Conservation (phyloP, 225 moss, liverwort and hornwort species). For the Polytrichum commune region DNA sequence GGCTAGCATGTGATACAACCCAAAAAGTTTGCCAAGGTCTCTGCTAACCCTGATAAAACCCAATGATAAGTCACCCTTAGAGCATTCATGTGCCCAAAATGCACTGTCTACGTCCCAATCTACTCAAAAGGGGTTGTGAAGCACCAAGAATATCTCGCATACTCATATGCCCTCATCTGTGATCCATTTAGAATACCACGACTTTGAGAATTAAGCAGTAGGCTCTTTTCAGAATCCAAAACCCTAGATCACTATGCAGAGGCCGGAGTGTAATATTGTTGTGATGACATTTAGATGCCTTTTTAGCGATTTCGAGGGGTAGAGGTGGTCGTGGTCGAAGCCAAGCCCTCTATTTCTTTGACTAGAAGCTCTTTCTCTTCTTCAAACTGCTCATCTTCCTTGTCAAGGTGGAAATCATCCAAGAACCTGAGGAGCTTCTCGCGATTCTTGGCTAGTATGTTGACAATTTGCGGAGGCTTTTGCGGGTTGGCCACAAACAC, state of each 20-base stretch:
- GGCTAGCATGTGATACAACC: too few relatives aligned
- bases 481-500: conserved; percentile 98
- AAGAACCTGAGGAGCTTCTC: conserved; percentile 79
- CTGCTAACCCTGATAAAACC: too few relatives aligned
- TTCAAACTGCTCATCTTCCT: conserved; percentile 99
- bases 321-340: conserved; percentile 28
- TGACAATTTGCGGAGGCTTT: conserved; percentile 89
- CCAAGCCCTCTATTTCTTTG: conserved; percentile 84
- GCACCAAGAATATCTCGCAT: too few relatives aligned
- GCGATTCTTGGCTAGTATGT: conserved; percentile 87
- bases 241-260: neutral
- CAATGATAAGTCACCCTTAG: too few relatives aligned
- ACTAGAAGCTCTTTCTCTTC: conserved; percentile 97
- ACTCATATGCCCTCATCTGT: too few relatives aligned
- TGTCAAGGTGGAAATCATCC: conserved; percentile 90
- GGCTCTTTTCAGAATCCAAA: neutral
- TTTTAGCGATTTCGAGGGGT: neutral
- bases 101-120: too few relatives aligned
- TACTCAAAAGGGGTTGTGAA: too few relatives aligned
- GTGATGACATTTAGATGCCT: neutral
- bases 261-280: neutral
- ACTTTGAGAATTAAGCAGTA: neutral
- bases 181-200: neutral
- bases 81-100: too few relatives aligned
- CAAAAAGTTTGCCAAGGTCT: too few relatives aligned